These are phyloP conservation scores for Diaporthe helianthi DNA, from an alignment of 2,329 filamentous ascomycete species.

Conservation along the genomic window DNA sequence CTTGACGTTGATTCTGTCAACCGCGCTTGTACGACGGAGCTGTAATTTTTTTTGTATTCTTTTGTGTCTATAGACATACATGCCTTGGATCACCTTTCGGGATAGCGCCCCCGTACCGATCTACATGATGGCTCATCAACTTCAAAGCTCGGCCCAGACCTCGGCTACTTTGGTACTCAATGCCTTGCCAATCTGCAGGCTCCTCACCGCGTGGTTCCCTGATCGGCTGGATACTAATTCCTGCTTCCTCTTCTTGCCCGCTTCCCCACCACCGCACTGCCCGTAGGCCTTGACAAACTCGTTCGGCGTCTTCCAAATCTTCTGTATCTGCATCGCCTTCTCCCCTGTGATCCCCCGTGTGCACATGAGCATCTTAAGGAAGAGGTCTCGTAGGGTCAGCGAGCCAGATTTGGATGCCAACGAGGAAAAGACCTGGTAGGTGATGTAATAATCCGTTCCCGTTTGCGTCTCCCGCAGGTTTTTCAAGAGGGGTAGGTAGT, in stretches of 20 bases:
- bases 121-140: not conserved
- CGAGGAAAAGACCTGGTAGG: conserved; percentile 74
- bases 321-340: conserved; percentile 81
- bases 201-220: conserved; percentile 62
- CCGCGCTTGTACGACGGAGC: not conserved
- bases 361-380: conserved; percentile 87
- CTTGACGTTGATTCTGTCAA: not conserved
- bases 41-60: not conserved
- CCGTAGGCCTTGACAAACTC: conserved; percentile 76
- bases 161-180: conserved; percentile 75
- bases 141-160: conserved; percentile 67
- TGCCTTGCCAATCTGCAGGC: conserved; percentile 71
- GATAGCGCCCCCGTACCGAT: not conserved
- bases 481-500: conserved; percentile 70
- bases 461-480: conserved; percentile 63
- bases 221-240: conserved; percentile 67
- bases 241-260: conserved; percentile 62
- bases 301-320: conserved; percentile 76
- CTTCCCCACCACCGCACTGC: conserved; percentile 55
- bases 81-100: not conserved
- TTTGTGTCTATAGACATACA: conserved; percentile 6
- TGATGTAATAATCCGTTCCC: conserved; percentile 64
- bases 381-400: conserved; percentile 77
- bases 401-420: conserved; percentile 78
- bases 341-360: conserved; percentile 77